Evolutionary conservation across 225 moss, liverwort and hornwort species (phyloP).

Genomic region (Bryoerythrophyllum caledonicum): DNA sequence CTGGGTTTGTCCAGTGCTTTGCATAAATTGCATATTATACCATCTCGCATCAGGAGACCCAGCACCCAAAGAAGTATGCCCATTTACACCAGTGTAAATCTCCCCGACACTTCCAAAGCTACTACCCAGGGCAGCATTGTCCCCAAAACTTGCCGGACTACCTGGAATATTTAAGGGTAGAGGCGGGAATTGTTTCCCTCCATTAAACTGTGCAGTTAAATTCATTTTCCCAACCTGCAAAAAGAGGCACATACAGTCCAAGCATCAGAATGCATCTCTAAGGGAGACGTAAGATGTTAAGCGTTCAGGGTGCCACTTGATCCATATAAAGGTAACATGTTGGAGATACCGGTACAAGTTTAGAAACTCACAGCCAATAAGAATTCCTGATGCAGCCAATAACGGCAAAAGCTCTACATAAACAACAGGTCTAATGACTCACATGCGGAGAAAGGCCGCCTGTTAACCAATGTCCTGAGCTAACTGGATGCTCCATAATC

Average conservation of each 20-base stretch:
- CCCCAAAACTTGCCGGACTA: constrained; percentile 72
- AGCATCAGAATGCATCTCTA: constrained; percentile 20
- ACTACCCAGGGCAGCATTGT: constrained; percentile 61
- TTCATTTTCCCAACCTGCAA: constrained; percentile 41
- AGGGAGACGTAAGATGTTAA: constrained; percentile 4
- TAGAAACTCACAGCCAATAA: constrained; percentile 15
- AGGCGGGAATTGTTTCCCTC: constrained; percentile 42
- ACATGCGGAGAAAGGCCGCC: constrained; percentile 88
- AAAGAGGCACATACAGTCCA: constrained; percentile 3
- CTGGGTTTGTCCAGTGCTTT: constrained; percentile 39
- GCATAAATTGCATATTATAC: constrained; percentile 35
- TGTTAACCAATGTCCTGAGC: constrained; percentile 77
- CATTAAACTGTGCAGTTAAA: constrained; percentile 34
- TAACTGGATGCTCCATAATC: constrained; percentile 64
- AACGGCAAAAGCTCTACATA: constrained; percentile 10
- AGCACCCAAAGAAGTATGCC: constrained; percentile 41
- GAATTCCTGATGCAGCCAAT: constrained; percentile 12
- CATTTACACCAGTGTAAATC: constrained; percentile 52
- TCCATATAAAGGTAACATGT: constrained; percentile 3
- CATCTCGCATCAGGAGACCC: constrained; percentile 40
- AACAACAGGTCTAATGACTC: constrained; percentile 26
- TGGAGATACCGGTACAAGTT: not conserved
- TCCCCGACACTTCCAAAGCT: constrained; percentile 70
- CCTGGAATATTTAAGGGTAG: constrained; percentile 45
- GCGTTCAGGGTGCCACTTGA: constrained; percentile 13